Base-by-base conservation (phyloP, 306 rosid genomes). In the Begonia masoniana region DNA sequence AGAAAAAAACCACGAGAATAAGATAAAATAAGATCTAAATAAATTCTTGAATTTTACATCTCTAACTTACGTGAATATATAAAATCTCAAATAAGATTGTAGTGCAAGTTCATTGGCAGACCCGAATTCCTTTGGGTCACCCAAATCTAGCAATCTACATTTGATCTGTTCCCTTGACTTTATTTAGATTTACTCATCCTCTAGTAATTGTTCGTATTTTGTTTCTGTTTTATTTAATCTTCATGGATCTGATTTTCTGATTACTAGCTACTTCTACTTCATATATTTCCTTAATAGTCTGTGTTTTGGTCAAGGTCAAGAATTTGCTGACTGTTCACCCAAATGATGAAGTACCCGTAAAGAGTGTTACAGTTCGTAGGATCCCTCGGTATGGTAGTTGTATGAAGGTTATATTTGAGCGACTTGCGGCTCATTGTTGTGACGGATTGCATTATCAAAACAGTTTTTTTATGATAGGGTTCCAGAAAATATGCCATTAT, bases 301-400 rank as follows among this genome's bases (percentile, higher is more conserved):
- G 39, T 61, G 51, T 64, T 62, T 62, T 57, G 7, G 1, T 31
- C 39, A 31, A 86, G 99, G 85, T 83, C 12, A 91, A 91, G 74
- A 91, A 91, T 71, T 73, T 91, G 63, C 75, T 91, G 59, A 81
- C 86, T 31, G 61, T 81, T 58, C 79, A 86, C 55, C 82, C 86
- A 47, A 92, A 83, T 70, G 88, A 91, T 41, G 88, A 81, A 64
- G 60, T 58, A 41, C 86, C 86, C 0, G 92, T 86, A 56, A 91
- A 91, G 78, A 91, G 65, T 52, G 96, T 91, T 52, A 91, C 96
- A 21, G 77, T 86, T 26, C 81, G 99, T 42, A 81, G 81, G 80
- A 91, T 83, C 66, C 99, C 99, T 46, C 75, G 99, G 96, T 81
- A 78, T 10, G n/a, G 46, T 59, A 15, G 24, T 64, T 50, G 35